These are phyloP conservation scores for Candida boidinii DNA, from an alignment of 805 yeast genomes.

Conservation along the genomic window DNA sequence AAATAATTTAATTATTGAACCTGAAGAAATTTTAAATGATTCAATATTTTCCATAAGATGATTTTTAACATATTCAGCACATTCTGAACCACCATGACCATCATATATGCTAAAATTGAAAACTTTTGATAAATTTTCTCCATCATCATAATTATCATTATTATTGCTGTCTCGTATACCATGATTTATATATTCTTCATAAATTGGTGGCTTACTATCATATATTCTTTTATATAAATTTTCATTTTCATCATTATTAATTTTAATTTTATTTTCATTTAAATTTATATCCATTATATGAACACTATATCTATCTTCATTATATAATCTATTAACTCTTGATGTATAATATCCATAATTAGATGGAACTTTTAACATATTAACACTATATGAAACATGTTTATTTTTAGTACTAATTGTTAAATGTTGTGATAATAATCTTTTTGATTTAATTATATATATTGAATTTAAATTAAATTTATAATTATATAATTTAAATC, in stretches of 20 bases:
- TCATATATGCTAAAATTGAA: conserved; percentile 78
- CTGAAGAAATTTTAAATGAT: conserved; percentile 26
- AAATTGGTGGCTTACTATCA: conserved; percentile 10
- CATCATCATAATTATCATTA: conserved; percentile 3
- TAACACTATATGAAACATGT: conserved; percentile 35
- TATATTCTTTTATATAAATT: conserved; percentile 10
- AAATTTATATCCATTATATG: conserved; percentile 26
- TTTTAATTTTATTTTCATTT: conserved; percentile 1
- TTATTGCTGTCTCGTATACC: no score
- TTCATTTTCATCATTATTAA: conserved; percentile 1
- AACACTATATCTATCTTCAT: conserved; percentile 77
- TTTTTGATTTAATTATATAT: no score
- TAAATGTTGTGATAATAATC: conserved; percentile 21
- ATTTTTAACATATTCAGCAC: conserved; percentile 51
- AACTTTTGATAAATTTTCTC: conserved; percentile 22
- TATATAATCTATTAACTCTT: conserved; percentile 65
- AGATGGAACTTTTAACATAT: conserved; percentile 55
- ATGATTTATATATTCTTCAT: conserved; percentile 2
- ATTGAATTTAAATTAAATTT: no score
- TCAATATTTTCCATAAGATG: conserved; percentile 51
- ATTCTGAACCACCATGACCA: conserved; percentile 89
- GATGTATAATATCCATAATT: conserved; percentile 74
- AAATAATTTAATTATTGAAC: conserved; percentile 32
- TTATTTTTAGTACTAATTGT: conserved; percentile 15
- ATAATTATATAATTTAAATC: no score